Evolutionary conservation across 2,329 filamentous ascomycete genomes (phyloP), one percentile per base, ranked within the genome.

Genomic region (Ascochyta pisi): DNA sequence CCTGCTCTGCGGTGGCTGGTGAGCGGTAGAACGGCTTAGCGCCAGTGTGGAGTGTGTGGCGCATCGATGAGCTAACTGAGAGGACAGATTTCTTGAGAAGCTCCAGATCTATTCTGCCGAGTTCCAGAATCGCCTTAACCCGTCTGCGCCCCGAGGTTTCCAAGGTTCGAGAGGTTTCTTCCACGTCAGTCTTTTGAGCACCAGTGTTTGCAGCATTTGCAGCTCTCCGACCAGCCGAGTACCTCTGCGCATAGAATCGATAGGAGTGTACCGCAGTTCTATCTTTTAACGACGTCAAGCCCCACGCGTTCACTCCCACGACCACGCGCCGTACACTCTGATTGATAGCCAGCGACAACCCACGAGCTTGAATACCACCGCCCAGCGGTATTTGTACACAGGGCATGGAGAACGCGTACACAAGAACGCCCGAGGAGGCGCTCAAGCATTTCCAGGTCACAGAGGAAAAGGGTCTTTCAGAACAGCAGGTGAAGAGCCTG

Each of bases 371-470:
- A 22, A 10, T 38, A 34, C 16, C 16, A 24, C 29, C 29, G 12
- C 47, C n/a, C 16, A 15, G 22, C 27, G 33, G 24, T 37, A 19
- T 27, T 31, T 33, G 37, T 38, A 44, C 31, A 40, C 23, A 47
- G 51, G 63, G 64, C 52, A 85, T 85, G 83, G 83, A 85, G 66
- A 79, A 81, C 69, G 78, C 83, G 34, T 85, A 81, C 66, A 75
- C 80, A 39, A 76, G 74, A 65, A 77, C 81, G 60, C 74, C 80
- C 46, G 72, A 74, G 43, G 80, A 85, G 63, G 79, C 79, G 67
- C 78, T 86, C 60, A 74, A 76, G 60, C 75, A 83, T 61, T 85
- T 86, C 68, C 65, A 78, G 60, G 82, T 84, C 50, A 73, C 77
- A 22, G 81, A 85, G 71, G 65, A 76, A 42, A 70, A 75, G 47